A percentile compares a stretch with the other conserved stretches of the same genome.
Conservation (phyloP, 305 asterid species). For the Striga hermonthica region DNA sequence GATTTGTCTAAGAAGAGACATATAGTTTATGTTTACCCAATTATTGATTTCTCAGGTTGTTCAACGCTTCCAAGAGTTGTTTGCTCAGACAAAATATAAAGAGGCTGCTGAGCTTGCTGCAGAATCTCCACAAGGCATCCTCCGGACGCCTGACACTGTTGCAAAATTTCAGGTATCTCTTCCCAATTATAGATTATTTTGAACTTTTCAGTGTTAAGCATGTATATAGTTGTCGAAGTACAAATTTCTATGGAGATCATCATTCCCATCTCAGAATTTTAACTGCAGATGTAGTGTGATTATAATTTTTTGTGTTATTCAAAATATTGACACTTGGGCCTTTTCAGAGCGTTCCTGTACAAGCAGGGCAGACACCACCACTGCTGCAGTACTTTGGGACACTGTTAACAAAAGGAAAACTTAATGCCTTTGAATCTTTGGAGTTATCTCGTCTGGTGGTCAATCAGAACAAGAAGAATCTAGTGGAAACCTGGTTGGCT, state of each 20-base stretch:
- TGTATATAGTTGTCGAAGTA: constrained; percentile 4
- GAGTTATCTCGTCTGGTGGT: constrained; percentile 97
- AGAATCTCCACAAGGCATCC: constrained; percentile 99
- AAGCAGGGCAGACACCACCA: constrained; percentile 99
- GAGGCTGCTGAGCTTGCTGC: constrained; percentile 99
- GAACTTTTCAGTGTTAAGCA: background rate
- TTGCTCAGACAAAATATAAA: constrained; percentile 97
- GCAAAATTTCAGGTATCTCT: constrained; percentile 90
- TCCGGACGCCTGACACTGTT: constrained; percentile 93
- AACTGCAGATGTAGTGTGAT: background rate
- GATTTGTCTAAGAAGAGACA: too few species aligned
- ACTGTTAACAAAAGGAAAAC: constrained; percentile 86
- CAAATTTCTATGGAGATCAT: constrained; percentile 24
- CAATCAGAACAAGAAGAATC: constrained; percentile 94
- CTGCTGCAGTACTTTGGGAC: constrained; percentile 98
- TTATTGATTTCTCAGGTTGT: constrained; percentile 57
- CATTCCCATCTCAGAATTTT: constrained; percentile 10
- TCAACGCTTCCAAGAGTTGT: constrained; percentile 96
- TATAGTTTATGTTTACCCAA: background rate
- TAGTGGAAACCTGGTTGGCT: constrained; percentile 97
- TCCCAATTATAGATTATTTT: constrained; percentile 15
- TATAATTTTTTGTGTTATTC: constrained; percentile 21
- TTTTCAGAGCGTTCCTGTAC: constrained; percentile 97
- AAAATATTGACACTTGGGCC: background rate
- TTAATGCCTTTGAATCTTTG: constrained; percentile 93